Evolutionary conservation across 768 basidiomycete species (phyloP).

Genomic region (Suillus clintonianus): DNA sequence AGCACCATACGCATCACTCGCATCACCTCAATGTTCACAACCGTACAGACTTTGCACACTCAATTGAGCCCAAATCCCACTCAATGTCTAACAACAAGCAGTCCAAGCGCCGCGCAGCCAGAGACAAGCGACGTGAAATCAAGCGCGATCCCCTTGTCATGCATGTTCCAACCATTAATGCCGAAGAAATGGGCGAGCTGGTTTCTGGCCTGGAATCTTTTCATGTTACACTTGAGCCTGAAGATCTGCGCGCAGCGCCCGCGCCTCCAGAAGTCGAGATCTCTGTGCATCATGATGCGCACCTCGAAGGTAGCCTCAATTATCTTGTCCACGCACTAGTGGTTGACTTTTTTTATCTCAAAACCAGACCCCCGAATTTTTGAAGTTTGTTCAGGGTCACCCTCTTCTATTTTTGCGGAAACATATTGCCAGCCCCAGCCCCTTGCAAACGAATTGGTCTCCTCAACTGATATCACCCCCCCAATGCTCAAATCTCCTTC

Average conservation of each 20-base stretch:
- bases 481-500: conserved; percentile 5
- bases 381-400: background rate
- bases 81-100: conserved; percentile 16
- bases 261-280: conserved; percentile 23
- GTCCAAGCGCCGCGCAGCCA: conserved; percentile 44
- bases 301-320: background rate
- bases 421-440: background rate
- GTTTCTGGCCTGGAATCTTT: conserved; percentile 34
- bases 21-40: conserved; percentile 3
- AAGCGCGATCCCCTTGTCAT: conserved; percentile 29
- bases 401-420: background rate
- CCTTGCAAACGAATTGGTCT: background rate
- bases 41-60: conserved; percentile 4
- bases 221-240: conserved; percentile 31
- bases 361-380: background rate
- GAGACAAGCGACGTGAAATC: conserved; percentile 55
- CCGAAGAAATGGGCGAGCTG: conserved; percentile 19
- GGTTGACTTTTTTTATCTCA: background rate
- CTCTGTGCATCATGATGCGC: conserved; percentile 8
- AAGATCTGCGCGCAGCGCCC: conserved; percentile 6
- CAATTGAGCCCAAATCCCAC: background rate
- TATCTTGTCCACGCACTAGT: background rate
- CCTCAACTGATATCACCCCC: background rate
- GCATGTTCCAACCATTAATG: conserved; percentile 13
- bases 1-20: background rate